These are phyloP conservation scores for Baudoinia panamericana DNA, from an alignment of 495 filamentous ascomycete species.

Conservation along the genomic window DNA sequence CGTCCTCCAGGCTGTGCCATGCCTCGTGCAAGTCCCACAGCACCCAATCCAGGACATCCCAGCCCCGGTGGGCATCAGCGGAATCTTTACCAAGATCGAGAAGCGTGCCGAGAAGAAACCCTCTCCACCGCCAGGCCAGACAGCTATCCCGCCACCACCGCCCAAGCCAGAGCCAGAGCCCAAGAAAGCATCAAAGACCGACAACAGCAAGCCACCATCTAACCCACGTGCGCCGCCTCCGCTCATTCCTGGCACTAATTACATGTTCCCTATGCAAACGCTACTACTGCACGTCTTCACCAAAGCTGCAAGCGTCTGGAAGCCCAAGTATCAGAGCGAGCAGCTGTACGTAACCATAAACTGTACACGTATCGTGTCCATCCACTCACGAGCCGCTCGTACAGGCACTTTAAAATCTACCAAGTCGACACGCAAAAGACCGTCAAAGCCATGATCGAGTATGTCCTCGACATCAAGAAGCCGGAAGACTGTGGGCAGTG, in stretches of 20 bases:
- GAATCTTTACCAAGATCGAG: background rate
- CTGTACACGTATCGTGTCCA: background rate
- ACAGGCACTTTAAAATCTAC: slow-evolving; percentile 17
- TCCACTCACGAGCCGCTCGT: too few species aligned
- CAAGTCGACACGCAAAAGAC: slow-evolving; percentile 10
- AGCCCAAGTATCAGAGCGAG: slow-evolving; percentile 9
- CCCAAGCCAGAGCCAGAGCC: background rate
- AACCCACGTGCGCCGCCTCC: slow-evolving; percentile 3
- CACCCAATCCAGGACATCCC: background rate
- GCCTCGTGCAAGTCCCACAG: background rate
- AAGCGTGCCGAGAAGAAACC: background rate
- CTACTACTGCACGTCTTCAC: slow-evolving; percentile 13
- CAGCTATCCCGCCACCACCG: background rate
- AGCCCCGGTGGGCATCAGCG: slow-evolving; percentile 1
- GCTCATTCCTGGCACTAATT: slow-evolving; percentile 8
- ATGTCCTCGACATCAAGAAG: background rate
- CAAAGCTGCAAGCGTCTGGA: slow-evolving; percentile 13
- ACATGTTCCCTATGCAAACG: slow-evolving; percentile 7
- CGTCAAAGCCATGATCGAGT: slow-evolving; percentile 7
- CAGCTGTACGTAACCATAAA: slow-evolving; percentile 2
- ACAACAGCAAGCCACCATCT: background rate
- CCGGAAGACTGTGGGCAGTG: slow-evolving; percentile 3
- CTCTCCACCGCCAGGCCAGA: background rate
- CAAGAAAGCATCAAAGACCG: background rate
- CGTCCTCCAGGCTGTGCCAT: background rate